phyloP scores from a whole-genome alignment of 1,284 basidiomycete genomes.

The Earliella scabrosa region DNA sequence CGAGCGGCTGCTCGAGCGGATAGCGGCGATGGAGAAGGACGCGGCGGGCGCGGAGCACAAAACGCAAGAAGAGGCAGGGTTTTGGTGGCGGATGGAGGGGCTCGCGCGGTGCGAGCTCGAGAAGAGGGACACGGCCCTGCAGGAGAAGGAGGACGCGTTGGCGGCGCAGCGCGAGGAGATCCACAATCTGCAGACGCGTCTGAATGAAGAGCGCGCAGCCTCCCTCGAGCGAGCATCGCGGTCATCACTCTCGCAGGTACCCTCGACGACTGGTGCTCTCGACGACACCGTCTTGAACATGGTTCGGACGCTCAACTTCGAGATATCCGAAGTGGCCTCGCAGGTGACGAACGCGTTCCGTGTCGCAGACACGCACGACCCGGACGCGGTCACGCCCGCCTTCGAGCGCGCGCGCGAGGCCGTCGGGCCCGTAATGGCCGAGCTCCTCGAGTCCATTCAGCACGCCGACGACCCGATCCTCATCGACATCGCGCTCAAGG shows the following conservation, averaged over 20 bases:
- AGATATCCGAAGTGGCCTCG: slow-evolving; percentile 55
- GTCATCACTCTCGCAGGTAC: too few species aligned
- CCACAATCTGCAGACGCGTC: slow-evolving; percentile 13
- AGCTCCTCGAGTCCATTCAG: slow-evolving; percentile 38
- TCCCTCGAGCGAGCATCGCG: background rate
- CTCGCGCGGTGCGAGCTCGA: slow-evolving; percentile 19
- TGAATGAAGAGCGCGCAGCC: slow-evolving; percentile 8
- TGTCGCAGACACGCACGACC: slow-evolving; percentile 14
- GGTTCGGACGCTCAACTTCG: slow-evolving; percentile 51
- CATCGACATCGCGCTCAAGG: slow-evolving; percentile 57
- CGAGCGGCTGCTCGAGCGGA: slow-evolving; percentile 12
- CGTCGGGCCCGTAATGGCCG: slow-evolving; percentile 41
- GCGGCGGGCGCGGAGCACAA: slow-evolving; percentile 10
- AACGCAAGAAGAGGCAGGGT: slow-evolving; percentile 16
- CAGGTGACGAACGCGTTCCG: slow-evolving; percentile 37
- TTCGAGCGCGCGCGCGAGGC: slow-evolving; percentile 25
- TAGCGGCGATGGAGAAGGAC: slow-evolving; percentile 8
- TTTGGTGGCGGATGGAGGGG: slow-evolving; percentile 26
- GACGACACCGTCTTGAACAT: slow-evolving; percentile 50
- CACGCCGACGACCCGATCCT: slow-evolving; percentile 51
- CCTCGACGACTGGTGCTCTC: slow-evolving; percentile 37
- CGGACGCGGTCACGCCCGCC: slow-evolving; percentile 12
- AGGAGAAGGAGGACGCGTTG: slow-evolving; percentile 12
- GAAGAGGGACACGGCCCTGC: slow-evolving; percentile 11
- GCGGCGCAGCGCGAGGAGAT: slow-evolving; percentile 19